Base-by-base conservation (phyloP, 2,329 filamentous ascomycete genomes). In the Rosellinia necatrix region DNA sequence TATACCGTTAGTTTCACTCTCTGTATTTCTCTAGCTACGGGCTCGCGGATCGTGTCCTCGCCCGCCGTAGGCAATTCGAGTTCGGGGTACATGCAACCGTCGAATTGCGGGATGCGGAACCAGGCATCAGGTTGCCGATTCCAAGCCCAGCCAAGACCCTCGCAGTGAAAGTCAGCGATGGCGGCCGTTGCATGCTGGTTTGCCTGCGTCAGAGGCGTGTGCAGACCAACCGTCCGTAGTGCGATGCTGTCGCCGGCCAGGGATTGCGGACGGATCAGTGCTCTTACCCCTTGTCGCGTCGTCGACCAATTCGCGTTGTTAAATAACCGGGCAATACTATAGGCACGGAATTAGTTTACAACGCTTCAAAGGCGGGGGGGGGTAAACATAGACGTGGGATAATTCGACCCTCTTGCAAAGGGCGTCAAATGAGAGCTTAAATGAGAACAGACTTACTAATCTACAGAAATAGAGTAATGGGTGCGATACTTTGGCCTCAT, bases 391-490 rank as follows among this genome's bases (percentile, higher is more conserved):
- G 12, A 15, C 6, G 25, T 15, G 6, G 10, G 19, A 49, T 38
- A 13, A 15, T 5, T 2, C 3, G 22, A 19, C 4, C 13, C 22
- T 5, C n/a, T n/a, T n/a, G n/a, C n/a, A 2, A 25, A 35, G 27
- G 10, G 21, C 8, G 6, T 15, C 17, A 1, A 29, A 2, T 24
- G 21, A 32, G 19, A 21, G 10, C 2, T 13, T 4, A 15, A 24
- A 32, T 10, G 10, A 37, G 22, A 27, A 22, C 2, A 15, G 4
- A 66, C 71, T 61, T 58, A 73, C 70, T 72, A 69, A 49, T 66
- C 61, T 5, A 70, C 64, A 6, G 69, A 58, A 41, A 74, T 68
- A 3, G 70, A 71, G 50, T 71, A 71, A 49, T 71, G 69, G 8
- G 66, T 64, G 19, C 70, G 66, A 44, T 72, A 64, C 49, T 66